Evolutionary conservation across 306 rosid genomes (phyloP).

Genomic region (Fragaria nilgerrensis): DNA sequence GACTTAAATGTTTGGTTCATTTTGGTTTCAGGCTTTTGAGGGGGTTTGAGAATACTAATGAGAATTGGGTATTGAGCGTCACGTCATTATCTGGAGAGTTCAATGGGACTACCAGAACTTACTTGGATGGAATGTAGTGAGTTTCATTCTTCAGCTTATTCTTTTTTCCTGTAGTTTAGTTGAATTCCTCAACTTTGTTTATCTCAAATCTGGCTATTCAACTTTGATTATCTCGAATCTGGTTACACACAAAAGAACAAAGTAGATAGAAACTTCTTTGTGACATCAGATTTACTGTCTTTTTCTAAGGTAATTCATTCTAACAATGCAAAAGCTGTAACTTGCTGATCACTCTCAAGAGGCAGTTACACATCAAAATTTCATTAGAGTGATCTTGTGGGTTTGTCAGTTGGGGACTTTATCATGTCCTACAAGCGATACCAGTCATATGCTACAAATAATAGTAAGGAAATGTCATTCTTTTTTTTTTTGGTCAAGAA

Average conservation of each 20-base stretch:
- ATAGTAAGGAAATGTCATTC: too few species aligned
- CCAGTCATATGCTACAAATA: too few species aligned
- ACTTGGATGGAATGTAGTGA: slow-evolving; percentile 94
- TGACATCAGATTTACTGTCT: background rate
- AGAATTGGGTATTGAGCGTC: slow-evolving; percentile 82
- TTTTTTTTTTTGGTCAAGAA: too few species aligned
- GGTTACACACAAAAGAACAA: background rate
- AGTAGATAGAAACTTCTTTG: background rate
- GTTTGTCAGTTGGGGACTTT: background rate
- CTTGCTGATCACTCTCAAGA: background rate
- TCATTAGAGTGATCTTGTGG: background rate
- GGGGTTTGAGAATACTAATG: slow-evolving; percentile 75
- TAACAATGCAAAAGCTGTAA: background rate
- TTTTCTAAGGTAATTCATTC: background rate
- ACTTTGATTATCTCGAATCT: background rate
- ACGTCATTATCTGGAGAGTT: slow-evolving; percentile 91
- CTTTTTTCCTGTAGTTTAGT: background rate
- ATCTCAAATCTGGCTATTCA: background rate
- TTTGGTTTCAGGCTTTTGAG: slow-evolving; percentile 58
- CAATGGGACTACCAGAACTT: slow-evolving; percentile 96
- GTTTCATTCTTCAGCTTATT: slow-evolving; percentile 32
- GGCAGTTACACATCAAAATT: background rate
- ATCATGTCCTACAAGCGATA: background rate
- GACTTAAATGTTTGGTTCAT: slow-evolving; percentile 16
- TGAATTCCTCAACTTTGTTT: background rate